Base-by-base conservation (phyloP, 148 eudicot genomes). In the Nepenthes gracilis region DNA sequence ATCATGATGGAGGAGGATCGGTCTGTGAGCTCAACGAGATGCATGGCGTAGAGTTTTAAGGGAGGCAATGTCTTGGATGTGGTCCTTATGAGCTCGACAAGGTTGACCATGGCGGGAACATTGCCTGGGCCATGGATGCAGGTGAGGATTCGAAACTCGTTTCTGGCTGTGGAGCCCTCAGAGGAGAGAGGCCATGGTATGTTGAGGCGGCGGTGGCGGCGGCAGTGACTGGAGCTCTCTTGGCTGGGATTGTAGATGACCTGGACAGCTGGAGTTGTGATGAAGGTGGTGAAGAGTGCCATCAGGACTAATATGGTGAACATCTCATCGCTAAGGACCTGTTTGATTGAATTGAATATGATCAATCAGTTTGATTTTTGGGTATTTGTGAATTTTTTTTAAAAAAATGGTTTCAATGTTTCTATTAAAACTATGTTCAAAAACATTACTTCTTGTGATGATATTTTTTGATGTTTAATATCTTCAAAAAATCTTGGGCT, bases 231-330 rank as follows among this genome's bases (percentile, higher is more conserved):
- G 8, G 45, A 40, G 45, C 8, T 40, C 6, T 8, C 45, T 4
- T 40, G 0, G 15, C 58, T 61, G 1, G 87, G 74, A 57, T 71
- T 74, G 68, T 77, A 77, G 47, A 83, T 70, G 14, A 78, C 78
- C 78, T 74, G 69, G 12, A 79, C 82, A 1, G 74, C 64, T 12
- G 88, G 88, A 56, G 88, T 83, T 23, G 88, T 83, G 57, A 83
- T 68, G 77, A 83, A 83, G 60, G 85, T 83, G 47, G 84, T 80
- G 67, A 83, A 73, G 7, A 83, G 66, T 50, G 85, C 88, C 88
- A 83, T 83, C 32, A 80, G 68, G 12, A 83, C 85, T 56, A 83
- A 35, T 53, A 83, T 80, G 4, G 88, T 78, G 43, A 83, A 83
- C 45, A 72, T 64, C 75, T 83, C 82, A 59, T 80, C 88, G 32